Evolutionary conservation across 2,329 filamentous ascomycete species (phyloP).

Genomic region (Colletotrichum endophyticum): DNA sequence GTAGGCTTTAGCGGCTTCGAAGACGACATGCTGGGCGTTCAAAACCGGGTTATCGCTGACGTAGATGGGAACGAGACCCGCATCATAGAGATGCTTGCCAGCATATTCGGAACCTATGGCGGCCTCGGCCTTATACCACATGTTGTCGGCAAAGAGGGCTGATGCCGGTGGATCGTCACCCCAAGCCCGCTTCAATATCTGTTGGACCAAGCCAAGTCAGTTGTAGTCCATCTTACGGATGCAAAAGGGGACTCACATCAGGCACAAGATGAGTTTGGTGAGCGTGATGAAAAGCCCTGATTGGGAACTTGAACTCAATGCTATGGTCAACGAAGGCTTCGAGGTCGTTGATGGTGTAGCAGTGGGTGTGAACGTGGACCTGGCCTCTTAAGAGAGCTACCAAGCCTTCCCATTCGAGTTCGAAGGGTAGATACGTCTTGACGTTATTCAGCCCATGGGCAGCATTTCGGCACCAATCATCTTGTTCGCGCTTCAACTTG

Average conservation of each 20-base stretch:
- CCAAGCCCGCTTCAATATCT: conserved; percentile 62
- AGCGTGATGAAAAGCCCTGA: conserved; percentile 73
- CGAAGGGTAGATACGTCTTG: conserved; percentile 63
- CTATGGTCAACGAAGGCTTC: conserved; percentile 73
- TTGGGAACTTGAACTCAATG: conserved; percentile 72
- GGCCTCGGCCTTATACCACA: conserved; percentile 74
- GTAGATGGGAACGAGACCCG: conserved; percentile 68
- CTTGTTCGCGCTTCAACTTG: conserved; percentile 60
- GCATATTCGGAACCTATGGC: conserved; percentile 70
- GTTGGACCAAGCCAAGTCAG: not conserved
- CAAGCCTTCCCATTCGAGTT: conserved; percentile 68
- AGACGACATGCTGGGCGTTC: conserved; percentile 72
- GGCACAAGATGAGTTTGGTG: conserved; percentile 71
- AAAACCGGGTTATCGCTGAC: conserved; percentile 74
- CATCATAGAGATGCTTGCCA: conserved; percentile 69
- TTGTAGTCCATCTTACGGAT: not conserved
- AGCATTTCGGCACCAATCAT: conserved; percentile 71
- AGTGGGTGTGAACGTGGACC: conserved; percentile 73
- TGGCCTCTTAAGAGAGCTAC: conserved; percentile 69
- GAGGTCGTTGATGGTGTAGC: conserved; percentile 72
- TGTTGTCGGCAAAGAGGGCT: conserved; percentile 74
- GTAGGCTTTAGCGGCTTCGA: conserved; percentile 66
- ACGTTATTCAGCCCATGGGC: conserved; percentile 55
- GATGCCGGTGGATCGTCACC: conserved; percentile 57
- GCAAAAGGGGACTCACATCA: conserved; percentile 46